Evolutionary conservation across 352 stramenopile species (phyloP), one percentile per base, ranked within the genome.

Genomic region (Pythium grandisporangium): DNA sequence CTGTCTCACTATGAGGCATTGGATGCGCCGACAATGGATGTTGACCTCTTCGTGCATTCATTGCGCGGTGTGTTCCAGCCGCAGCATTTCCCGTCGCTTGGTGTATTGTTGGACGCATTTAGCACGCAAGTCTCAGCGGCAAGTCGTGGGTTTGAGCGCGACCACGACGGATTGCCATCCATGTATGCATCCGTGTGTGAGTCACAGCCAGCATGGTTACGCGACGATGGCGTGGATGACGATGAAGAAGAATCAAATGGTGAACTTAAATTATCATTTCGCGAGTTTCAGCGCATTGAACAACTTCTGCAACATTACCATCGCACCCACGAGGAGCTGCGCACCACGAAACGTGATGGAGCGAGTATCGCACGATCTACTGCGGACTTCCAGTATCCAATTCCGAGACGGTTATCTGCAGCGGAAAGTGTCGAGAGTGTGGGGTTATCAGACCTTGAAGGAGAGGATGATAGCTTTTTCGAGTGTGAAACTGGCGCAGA

Each of bases 251-350:
- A 32, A 10, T 41, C 54, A 4, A 50, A 51, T 10, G 51, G 39
- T 11, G 59, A 46, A 6, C 30, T 85, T 8, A 82, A 80, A 22
- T 54, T 93, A 20, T 91, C 76, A 10, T 64, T 87, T 12, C 72
- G 65, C 19, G 81, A 92, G 30, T 94, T 94, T 33, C 62, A 91
- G 44, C 74, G 81, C 13, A 94, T 94, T 32, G 81, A 94, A 27
- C 69, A 87, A 37, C 53, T 94, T 0, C 48, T 94, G 10, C 33
- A 73, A 13, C 74, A 91, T 14, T 94, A 94, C 54, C 76, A 80
- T 5, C 61, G 84, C 33, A 90, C 72, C 0, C 69, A 86, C 17
- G 59, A 89, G 26, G 76, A 89, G 14, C 36, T 93, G 12, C 54
- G 63, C 32, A 50, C 33, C 19, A 53, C 61, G 2, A 51, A 59